Evolutionary conservation across 768 basidiomycete species (phyloP), one percentile per base, ranked within the genome.

Genomic region (Tulasnella sp.): DNA sequence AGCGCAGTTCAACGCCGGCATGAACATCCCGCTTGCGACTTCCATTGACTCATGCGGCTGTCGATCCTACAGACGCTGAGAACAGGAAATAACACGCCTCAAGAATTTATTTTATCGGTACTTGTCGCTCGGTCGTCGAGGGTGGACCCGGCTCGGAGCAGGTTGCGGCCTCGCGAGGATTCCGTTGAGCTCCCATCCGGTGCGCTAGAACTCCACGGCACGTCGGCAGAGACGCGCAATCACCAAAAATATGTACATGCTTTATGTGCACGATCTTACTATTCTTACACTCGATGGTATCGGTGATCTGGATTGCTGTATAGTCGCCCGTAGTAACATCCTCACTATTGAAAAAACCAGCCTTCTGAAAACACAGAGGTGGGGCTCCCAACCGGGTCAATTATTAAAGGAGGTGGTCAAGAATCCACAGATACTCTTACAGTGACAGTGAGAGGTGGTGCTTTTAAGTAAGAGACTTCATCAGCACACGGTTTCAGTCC

Each of bases 151-250:
- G 46, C 16, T 46, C 64, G 64, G 34, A 69, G 64, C 64, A 31
- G 31, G 6, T 69, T 69, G 64, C 64, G 64, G 64, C 64, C 16
- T 69, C 64, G 64, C 64, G 64, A 69, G n/a, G 54, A 54, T n/a
- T 22, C 54, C 6, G 24, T 6, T n/a, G 24, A 24, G 0, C 24
- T 0, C 24, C 54, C 9, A n/a, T 34, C 28, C 28, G 31, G 31
- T 14, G 18, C 64, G 31, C 16, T 37, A 37, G 34, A 69, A 31
- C 64, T 69, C 34, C 31, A 69, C 12, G 28, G 28, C 64, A 69
- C 24, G 0, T 69, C 64, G 64, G 64, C 64, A 69, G 64, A 37
- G 34, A 14, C n/a, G 28, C 28, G 64, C 64, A 37, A 69, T 37
- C 31, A 34, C 34, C 44, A 44, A 31, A 37, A 37, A 7, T 69